Evolutionary conservation across 2,329 filamentous ascomycete genomes (phyloP).

Genomic region (Pseudogymnoascus sp.): DNA sequence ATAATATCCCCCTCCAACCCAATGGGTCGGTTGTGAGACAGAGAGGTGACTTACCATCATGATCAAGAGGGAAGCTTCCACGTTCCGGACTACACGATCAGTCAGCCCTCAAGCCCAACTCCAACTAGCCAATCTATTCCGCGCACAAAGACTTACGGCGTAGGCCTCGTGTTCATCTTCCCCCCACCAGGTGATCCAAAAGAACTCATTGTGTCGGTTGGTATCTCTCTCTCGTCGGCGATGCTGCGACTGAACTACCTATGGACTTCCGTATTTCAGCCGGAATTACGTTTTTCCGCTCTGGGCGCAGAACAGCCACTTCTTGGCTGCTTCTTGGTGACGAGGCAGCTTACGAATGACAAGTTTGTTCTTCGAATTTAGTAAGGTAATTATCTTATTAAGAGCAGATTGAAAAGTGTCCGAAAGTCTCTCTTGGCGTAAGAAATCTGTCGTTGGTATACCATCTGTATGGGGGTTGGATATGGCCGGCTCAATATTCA

Average conservation of each 20-base stretch:
- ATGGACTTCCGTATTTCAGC: constrained; percentile 1
- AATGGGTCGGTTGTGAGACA: constrained; percentile 10
- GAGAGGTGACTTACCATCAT: constrained; percentile 55
- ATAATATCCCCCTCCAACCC: constrained; percentile 11
- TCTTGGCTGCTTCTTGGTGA: not conserved
- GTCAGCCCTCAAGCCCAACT: not conserved
- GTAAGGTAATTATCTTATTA: not conserved
- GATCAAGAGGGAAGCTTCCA: constrained; percentile 93
- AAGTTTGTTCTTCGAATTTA: no score
- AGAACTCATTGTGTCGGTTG: constrained; percentile 42
- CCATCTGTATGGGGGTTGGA: not conserved
- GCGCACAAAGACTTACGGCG: constrained; percentile 48
- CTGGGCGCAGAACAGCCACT: not conserved
- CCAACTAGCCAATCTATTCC: not conserved
- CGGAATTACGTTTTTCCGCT: not conserved
- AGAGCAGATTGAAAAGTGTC: not conserved
- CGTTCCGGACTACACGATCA: constrained; percentile 62
- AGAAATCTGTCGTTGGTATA: not conserved
- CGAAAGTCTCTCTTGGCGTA: not conserved
- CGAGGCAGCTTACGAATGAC: not conserved
- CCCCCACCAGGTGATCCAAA: constrained; percentile 67
- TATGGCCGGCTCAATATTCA: not conserved
- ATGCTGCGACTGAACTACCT: not conserved
- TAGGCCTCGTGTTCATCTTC: constrained; percentile 57
- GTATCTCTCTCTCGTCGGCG: not conserved